A percentile compares a stretch with the other conserved stretches of the same genome.
These are phyloP conservation scores for Spiraea crenata DNA, from an alignment of 331 rosid genomes.

Conservation along the genomic window DNA sequence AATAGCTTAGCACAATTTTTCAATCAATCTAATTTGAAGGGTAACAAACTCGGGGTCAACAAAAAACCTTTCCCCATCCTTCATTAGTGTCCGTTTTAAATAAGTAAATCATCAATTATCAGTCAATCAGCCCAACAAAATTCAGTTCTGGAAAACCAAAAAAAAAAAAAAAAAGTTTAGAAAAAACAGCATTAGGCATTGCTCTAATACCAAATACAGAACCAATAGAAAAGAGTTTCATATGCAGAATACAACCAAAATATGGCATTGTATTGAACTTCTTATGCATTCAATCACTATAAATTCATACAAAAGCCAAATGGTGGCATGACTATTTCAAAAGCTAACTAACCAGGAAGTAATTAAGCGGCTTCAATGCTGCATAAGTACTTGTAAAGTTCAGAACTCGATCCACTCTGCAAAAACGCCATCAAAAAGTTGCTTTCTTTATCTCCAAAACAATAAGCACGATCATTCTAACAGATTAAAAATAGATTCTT, in stretches of 20 bases:
- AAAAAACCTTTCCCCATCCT: neutral
- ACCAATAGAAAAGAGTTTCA: too few species aligned
- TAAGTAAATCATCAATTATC: neutral
- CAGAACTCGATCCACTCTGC: constrained; percentile 56
- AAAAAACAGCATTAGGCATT: neutral
- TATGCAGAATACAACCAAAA: neutral
- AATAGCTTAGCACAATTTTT: neutral
- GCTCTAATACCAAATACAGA: neutral
- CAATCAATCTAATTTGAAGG: neutral
- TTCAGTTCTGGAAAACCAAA: neutral
- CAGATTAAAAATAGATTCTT: neutral
- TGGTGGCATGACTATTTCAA: neutral
- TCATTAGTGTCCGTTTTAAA: neutral
- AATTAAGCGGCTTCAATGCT: constrained; percentile 28
- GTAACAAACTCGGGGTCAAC: neutral
- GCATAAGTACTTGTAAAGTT: constrained; percentile 36
- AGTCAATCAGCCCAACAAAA: neutral
- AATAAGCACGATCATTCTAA: neutral
- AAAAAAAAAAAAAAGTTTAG: neutral
- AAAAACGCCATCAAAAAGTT: neutral
- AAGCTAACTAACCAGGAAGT: constrained; percentile 36
- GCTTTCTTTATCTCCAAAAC: neutral
- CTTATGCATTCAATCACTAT: neutral
- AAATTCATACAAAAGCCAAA: neutral
- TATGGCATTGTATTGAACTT: neutral